Evolutionary conservation across 179 eudicot species (phyloP).

Genomic region (Amaranthus tricolor): DNA sequence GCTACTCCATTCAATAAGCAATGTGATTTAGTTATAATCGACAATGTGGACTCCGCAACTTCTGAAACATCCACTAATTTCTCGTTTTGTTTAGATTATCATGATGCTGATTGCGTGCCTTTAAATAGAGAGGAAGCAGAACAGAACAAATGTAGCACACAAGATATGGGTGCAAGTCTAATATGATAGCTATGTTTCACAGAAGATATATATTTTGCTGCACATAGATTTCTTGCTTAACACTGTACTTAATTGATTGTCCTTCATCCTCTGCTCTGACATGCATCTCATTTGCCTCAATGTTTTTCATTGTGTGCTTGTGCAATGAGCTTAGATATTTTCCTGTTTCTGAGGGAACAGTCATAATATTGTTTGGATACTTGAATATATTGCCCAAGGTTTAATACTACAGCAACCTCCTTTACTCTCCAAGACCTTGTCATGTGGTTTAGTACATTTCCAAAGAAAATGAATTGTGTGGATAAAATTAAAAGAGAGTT

Average conservation of each 20-base stretch:
- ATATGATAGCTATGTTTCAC: slow-evolving; percentile 29
- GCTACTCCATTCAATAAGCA: slow-evolving; percentile 9
- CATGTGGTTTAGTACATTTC: too few relatives aligned
- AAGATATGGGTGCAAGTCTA: slow-evolving; percentile 42
- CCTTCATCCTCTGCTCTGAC: background rate
- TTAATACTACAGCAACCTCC: background rate
- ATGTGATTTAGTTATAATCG: slow-evolving; percentile 22
- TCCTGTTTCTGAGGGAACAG: background rate
- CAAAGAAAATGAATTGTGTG: too few relatives aligned
- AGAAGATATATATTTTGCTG: background rate
- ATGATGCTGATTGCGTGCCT: slow-evolving; percentile 27
- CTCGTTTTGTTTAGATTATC: slow-evolving; percentile 35
- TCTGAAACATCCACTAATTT: slow-evolving; percentile 14
- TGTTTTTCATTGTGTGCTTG: background rate
- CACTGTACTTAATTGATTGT: background rate
- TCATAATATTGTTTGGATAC: background rate
- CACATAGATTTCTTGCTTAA: slow-evolving; percentile 14
- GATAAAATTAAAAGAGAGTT: too few relatives aligned
- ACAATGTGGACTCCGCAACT: slow-evolving; percentile 22
- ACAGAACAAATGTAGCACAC: slow-evolving; percentile 25
- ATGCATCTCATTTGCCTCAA: slow-evolving; percentile 9
- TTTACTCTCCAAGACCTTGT: background rate
- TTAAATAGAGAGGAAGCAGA: slow-evolving; percentile 26
- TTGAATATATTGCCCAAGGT: background rate
- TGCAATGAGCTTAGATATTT: slow-evolving; percentile 3